Conservation (phyloP, 2,329 filamentous ascomycete species). For the Colletotrichum sp. region DNA sequence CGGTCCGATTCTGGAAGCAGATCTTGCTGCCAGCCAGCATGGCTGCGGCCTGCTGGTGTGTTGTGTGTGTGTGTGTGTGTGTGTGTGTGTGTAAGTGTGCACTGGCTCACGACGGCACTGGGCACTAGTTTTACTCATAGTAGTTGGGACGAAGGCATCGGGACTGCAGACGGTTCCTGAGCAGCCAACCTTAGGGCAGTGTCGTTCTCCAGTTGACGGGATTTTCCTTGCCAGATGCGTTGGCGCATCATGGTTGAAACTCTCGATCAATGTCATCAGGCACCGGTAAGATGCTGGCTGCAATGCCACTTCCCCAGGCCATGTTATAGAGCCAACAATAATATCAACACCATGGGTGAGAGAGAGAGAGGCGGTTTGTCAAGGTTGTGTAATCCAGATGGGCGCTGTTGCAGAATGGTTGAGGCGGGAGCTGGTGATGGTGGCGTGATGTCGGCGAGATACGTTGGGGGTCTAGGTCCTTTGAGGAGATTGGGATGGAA, state of each 20-base stretch:
- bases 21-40: not conserved
- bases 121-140: not conserved
- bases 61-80: not conserved
- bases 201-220: not conserved
- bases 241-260: not conserved
- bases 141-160: not conserved
- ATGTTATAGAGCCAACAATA: not conserved
- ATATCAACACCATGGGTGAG: not conserved
- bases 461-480: not conserved
- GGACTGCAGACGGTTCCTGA: not conserved
- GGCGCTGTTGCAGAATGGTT: not conserved
- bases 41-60: no score
- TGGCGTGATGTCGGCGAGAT: conserved; percentile 4
- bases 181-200: not conserved
- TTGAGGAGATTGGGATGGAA: not conserved
- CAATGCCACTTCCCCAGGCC: not conserved
- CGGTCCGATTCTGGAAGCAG: not conserved
- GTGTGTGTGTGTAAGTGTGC: not conserved
- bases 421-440: not conserved
- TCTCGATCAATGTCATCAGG: not conserved
- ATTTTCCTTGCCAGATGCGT: not conserved
- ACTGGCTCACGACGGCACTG: not conserved
- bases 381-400: conserved; percentile 6
- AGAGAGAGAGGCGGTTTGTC: not conserved
- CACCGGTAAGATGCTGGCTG: not conserved